These are phyloP conservation scores for Tolypocladium paradoxum DNA, from an alignment of 2,329 filamentous ascomycete species.

Conservation along the genomic window DNA sequence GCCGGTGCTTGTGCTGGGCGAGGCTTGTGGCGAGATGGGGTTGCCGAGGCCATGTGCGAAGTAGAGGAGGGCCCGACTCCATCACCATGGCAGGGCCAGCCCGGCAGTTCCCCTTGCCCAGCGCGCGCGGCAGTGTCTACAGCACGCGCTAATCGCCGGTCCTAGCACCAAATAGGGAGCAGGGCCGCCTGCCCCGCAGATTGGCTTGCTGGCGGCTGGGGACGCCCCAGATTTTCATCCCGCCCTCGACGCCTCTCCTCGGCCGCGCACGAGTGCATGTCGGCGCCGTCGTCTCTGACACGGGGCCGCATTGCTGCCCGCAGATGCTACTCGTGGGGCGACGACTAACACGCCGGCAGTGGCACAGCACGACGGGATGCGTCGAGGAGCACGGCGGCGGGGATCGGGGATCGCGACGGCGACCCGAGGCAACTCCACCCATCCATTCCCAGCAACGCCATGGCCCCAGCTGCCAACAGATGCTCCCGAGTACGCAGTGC, in stretches of 20 bases:
- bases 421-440: background rate
- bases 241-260: too few species aligned
- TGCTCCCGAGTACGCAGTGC: background rate
- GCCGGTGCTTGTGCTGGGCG: background rate
- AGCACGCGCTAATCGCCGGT: background rate
- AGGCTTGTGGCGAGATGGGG: background rate
- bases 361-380: background rate
- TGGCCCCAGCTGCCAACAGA: background rate
- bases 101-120: background rate
- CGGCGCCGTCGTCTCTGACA: background rate
- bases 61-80: too few species aligned
- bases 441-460: too few species aligned
- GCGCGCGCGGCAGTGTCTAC: background rate
- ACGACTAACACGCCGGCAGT: background rate
- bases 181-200: background rate
- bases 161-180: background rate
- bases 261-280: background rate
- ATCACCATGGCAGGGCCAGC: too few species aligned
- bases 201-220: background rate
- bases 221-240: background rate
- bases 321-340: background rate
- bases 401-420: background rate
- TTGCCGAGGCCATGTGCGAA: background rate
- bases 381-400: background rate
- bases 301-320: background rate